phyloP scores from a whole-genome alignment of 371 early-diverging fungal genomes.

The Mucor velutinosus region DNA sequence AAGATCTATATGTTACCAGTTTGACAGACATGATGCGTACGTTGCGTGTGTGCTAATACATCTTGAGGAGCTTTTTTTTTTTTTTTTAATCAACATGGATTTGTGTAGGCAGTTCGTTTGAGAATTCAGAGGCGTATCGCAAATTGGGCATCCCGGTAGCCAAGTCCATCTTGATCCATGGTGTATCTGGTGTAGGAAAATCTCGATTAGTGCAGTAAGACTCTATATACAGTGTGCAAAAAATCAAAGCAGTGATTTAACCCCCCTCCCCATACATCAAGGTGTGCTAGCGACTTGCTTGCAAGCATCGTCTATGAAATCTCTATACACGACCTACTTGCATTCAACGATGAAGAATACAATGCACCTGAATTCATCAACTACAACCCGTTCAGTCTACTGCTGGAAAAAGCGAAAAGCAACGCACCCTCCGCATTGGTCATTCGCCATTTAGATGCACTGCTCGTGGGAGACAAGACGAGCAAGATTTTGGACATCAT shows the following conservation, averaged over 20 bases:
- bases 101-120: slow-evolving; percentile 23
- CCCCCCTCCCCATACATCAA: background rate
- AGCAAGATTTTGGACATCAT: slow-evolving; percentile 21
- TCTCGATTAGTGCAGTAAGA: slow-evolving; percentile 35
- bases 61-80: no score
- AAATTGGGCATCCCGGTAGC: slow-evolving; percentile 35
- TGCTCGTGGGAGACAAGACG: slow-evolving; percentile 19
- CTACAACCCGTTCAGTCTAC: slow-evolving; percentile 35
- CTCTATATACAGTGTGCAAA: background rate
- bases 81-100: no score
- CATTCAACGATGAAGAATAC: slow-evolving; percentile 33
- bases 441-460: slow-evolving; percentile 30
- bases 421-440: slow-evolving; percentile 28
- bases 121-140: slow-evolving; percentile 26
- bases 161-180: slow-evolving; percentile 48
- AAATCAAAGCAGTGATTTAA: background rate
- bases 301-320: slow-evolving; percentile 14
- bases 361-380: slow-evolving; percentile 22
- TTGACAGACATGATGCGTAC: slow-evolving; percentile 29
- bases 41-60: no score
- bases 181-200: slow-evolving; percentile 47
- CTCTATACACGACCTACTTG: slow-evolving; percentile 36
- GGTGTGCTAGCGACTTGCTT: slow-evolving; percentile 19
- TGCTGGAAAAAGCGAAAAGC: slow-evolving; percentile 25
- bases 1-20: slow-evolving; percentile 18